A percentile compares a stretch with the other conserved stretches of the same genome.
phyloP scores from a whole-genome alignment of 2,329 filamentous ascomycete genomes.

The Pseudopithomyces maydicus region DNA sequence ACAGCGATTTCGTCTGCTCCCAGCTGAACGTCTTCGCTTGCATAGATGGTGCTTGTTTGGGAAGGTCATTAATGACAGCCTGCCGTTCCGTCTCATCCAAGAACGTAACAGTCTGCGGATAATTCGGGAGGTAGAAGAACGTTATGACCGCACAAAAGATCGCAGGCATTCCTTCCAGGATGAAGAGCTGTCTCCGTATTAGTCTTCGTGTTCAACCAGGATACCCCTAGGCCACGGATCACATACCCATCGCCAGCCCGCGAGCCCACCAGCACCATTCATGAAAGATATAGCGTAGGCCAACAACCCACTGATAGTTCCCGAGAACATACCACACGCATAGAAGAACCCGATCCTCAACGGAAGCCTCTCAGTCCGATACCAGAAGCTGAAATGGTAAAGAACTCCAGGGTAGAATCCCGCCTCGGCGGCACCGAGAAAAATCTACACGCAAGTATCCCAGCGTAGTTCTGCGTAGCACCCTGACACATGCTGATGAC shows the following conservation, averaged over 20 bases:
- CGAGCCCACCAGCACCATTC: conserved; percentile 55
- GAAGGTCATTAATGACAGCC: conserved; percentile 22
- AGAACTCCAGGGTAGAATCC: conserved; percentile 42
- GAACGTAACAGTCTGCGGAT: conserved; percentile 23
- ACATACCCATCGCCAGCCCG: conserved; percentile 40
- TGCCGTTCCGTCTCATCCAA: conserved; percentile 21
- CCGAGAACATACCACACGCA: conserved; percentile 59
- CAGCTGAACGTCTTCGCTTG: conserved; percentile 27
- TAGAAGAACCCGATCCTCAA: conserved; percentile 63
- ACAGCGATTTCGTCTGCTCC: conserved; percentile 20
- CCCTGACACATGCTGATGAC: conserved; percentile 52
- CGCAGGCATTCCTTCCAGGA: conserved; percentile 27
- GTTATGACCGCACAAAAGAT: conserved; percentile 21
- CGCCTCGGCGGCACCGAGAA: conserved; percentile 37
- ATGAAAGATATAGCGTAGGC: conserved; percentile 64
- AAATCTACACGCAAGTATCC: conserved; percentile 51
- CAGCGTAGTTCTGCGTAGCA: conserved; percentile 49
- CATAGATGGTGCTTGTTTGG: conserved; percentile 28
- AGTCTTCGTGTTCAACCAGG: neutral
- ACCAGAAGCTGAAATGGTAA: conserved; percentile 65
- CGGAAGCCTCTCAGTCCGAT: conserved; percentile 60
- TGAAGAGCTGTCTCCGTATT: conserved; percentile 20
- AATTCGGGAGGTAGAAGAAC: conserved; percentile 27
- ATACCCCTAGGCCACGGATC: neutral
- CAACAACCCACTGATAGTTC: conserved; percentile 63